Evolutionary conservation across 176 grass and related monocot genomes (phyloP).

Genomic region (Otatea glauca): DNA sequence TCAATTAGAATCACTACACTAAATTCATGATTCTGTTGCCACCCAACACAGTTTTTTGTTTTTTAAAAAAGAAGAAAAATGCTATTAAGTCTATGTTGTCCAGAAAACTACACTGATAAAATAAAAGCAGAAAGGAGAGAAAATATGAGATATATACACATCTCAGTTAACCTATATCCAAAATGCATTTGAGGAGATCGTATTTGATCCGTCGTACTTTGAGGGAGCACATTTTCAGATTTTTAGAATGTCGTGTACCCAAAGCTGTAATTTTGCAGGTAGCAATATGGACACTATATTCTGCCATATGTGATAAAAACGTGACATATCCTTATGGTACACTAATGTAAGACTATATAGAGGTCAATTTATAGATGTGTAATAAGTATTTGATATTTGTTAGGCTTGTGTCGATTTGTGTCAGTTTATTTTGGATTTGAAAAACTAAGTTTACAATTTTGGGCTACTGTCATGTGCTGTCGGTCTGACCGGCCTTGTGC

Average conservation of each 20-base stretch:
- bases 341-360: background rate
- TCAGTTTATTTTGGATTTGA: too few species aligned
- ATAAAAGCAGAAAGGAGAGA: background rate
- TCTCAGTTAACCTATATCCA: background rate
- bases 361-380: too few species aligned
- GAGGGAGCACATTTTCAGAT: background rate
- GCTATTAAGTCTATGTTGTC: background rate
- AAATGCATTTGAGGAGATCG: constrained; percentile 18
- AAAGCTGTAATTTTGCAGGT: constrained; percentile 5
- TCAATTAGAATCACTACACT: constrained; percentile 15
- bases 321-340: background rate
- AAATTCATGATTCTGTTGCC: background rate
- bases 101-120: background rate
- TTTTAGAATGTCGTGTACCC: constrained; percentile 14
- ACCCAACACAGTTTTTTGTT: background rate
- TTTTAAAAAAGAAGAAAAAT: background rate
- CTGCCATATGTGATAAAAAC: background rate
- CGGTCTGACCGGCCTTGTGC: too few species aligned
- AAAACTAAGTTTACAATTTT: too few species aligned
- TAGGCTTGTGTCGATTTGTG: too few species aligned
- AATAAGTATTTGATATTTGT: too few species aligned
- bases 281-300: background rate
- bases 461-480: too few species aligned
- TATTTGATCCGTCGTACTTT: background rate
- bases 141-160: too few species aligned